A percentile compares a stretch with the other conserved stretches of the same genome.
Evolutionary conservation across 2,329 filamentous ascomycete species (phyloP).

Genomic region (Aquanectria penicillioides): DNA sequence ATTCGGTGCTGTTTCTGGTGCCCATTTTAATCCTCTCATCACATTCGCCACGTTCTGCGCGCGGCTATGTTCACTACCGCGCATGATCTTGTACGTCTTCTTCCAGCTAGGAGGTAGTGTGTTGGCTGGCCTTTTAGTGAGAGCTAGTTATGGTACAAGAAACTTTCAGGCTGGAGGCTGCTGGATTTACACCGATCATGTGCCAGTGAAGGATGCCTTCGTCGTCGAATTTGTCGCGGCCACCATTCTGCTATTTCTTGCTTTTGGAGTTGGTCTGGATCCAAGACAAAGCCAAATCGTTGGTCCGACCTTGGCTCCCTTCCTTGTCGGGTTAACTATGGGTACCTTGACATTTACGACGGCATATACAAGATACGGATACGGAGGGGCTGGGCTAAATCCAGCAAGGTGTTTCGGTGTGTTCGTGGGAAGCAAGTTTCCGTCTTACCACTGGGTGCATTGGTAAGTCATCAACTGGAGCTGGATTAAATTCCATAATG

Average conservation of each 20-base stretch:
- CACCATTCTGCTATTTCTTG: slow-evolving; percentile 59
- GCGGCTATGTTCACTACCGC: slow-evolving; percentile 59
- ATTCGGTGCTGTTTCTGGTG: slow-evolving; percentile 59
- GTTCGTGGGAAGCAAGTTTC: slow-evolving; percentile 35
- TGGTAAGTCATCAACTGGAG: slow-evolving; percentile 25
- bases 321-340: slow-evolving; percentile 56
- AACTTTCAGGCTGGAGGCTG: slow-evolving; percentile 46
- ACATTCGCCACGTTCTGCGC: slow-evolving; percentile 64
- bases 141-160: slow-evolving; percentile 42
- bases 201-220: slow-evolving; percentile 48
- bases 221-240: slow-evolving; percentile 59
- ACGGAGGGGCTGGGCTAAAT: slow-evolving; percentile 35
- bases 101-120: slow-evolving; percentile 58
- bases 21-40: slow-evolving; percentile 65
- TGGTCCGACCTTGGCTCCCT: slow-evolving; percentile 59
- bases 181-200: slow-evolving; percentile 37
- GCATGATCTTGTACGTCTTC: slow-evolving; percentile 58
- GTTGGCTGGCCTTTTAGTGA: slow-evolving; percentile 37
- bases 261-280: slow-evolving; percentile 64
- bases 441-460: slow-evolving; percentile 40
- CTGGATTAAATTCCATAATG: too few species aligned
- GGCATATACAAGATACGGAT: slow-evolving; percentile 36
- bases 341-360: slow-evolving; percentile 51
- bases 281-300: slow-evolving; percentile 60
- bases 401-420: slow-evolving; percentile 36